A percentile compares a stretch with the other conserved stretches of the same genome.
Conservation (phyloP, 2,329 filamentous ascomycete genomes). For the Chalara sp. region DNA sequence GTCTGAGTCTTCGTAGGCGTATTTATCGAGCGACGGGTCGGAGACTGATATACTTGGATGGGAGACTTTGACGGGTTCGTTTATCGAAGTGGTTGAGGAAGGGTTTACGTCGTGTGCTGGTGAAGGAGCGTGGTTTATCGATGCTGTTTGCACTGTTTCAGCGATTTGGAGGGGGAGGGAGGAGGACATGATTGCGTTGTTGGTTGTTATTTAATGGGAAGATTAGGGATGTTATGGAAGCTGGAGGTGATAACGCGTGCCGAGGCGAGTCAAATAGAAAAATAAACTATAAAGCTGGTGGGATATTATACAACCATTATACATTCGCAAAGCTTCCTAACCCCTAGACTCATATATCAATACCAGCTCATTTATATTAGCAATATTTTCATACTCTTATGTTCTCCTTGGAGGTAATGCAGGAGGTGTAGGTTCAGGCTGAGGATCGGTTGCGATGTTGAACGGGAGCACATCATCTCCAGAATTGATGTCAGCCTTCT, state of each 20-base stretch:
- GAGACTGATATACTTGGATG: conserved; percentile 20
- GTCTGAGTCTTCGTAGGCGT: conserved; percentile 32
- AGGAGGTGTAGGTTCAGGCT: not conserved
- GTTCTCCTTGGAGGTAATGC: too few relatives aligned
- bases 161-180: conserved; percentile 59
- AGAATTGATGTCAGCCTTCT: not conserved
- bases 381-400: too few relatives aligned
- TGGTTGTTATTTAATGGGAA: too few relatives aligned
- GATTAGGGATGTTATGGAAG: too few relatives aligned
- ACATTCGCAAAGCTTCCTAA: too few relatives aligned
- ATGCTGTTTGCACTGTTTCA: conserved; percentile 73
- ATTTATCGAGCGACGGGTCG: conserved; percentile 24
- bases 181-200: conserved; percentile 17
- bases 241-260: too few relatives aligned
- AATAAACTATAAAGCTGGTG: too few relatives aligned
- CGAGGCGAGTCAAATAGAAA: too few relatives aligned
- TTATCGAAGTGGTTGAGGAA: conserved; percentile 64
- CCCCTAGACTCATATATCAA: too few relatives aligned
- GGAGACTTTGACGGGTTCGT: conserved; percentile 48
- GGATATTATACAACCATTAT: too few relatives aligned
- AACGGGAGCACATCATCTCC: not conserved
- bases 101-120: conserved; percentile 72
- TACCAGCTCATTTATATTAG: too few relatives aligned
- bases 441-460: not conserved
- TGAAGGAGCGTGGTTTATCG: conserved; percentile 68